A percentile compares a stretch with the other conserved stretches of the same genome.
These are phyloP conservation scores for Jacaranda copaia DNA, from an alignment of 257 asterid genomes.

Conservation along the genomic window DNA sequence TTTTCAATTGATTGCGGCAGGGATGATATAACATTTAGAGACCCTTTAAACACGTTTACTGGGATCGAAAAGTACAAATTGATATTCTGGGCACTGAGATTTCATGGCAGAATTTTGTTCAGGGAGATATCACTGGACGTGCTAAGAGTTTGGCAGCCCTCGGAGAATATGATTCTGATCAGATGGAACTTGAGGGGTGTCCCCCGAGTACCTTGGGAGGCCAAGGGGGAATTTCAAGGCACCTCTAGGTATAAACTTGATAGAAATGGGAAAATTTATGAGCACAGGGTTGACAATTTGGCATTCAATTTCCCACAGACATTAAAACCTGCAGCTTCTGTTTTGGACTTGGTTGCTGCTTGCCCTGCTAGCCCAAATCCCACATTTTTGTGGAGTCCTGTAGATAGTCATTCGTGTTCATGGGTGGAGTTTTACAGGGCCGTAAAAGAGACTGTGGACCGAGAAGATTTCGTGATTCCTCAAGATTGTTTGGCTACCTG, in stretches of 20 bases:
- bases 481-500: conserved; percentile 77
- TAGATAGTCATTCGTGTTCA: conserved; percentile 47
- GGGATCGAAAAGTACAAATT: conserved; percentile 80
- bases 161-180: conserved; percentile 74
- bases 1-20: conserved; percentile 46
- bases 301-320: conserved; percentile 79
- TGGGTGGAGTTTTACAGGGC: conserved; percentile 75
- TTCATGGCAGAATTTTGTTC: conserved; percentile 81
- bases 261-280: conserved; percentile 79
- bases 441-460: conserved; percentile 63
- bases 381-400: conserved; percentile 61
- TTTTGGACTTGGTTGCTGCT: conserved; percentile 73
- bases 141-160: conserved; percentile 85
- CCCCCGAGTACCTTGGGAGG: conserved; percentile 89
- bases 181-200: conserved; percentile 80
- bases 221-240: conserved; percentile 82
- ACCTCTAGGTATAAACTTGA: conserved; percentile 85
- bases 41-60: conserved; percentile 78
- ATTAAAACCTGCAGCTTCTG: conserved; percentile 70
- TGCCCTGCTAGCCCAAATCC: conserved; percentile 84
- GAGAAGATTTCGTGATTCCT: conserved; percentile 43
- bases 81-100: conserved; percentile 91
- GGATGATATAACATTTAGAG: conserved; percentile 84
- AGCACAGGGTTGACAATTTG: conserved; percentile 85
- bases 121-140: conserved; percentile 80